Base-by-base conservation (phyloP, 441 rosid genomes). In the Croton laevigatus region DNA sequence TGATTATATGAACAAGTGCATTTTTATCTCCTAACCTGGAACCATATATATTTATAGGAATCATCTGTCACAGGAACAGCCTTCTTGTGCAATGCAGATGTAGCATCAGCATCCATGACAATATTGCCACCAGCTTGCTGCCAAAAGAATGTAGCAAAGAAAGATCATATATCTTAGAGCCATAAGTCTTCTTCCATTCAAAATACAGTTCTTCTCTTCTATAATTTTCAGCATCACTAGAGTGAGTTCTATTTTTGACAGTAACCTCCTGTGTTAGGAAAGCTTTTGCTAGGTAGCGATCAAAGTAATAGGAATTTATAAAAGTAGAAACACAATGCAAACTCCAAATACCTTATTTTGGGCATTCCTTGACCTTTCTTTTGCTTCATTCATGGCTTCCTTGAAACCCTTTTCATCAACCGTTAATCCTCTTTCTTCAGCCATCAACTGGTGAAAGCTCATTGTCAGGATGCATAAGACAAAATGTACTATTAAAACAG, bases 91-190 rank as follows among this genome's bases (percentile, higher is more conserved):
- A 95, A 74, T 27, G 86, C 76, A 74, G 95, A 86, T 34, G 98
- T 95, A 70, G 98, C 97, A 83, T 95, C 95, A 74, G 93, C 99
- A 85, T 90, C 94, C 98, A 96, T 88, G 71, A 81, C 84, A 75
- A 93, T 87, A 73, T 91, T 83, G 54, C 87, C 98, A 80, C 97
- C 96, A 83, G 82, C 85, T 91, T 89, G 96, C 99, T 92, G 86
- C 44, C 44, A 75, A 70, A 59, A 79, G 36, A 78, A 73, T 45
- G 73, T 70, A 68, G 14, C 12, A 72, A 36, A 67, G 68, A 59
- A 67, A 68, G 37, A 17, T 19, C 40, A 46, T 34, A 34, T 2
- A 45, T 57, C 59, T 67, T 34, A 58, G 42, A n/a, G 45, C 57
- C 12, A 60, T 13, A 42, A 67, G 42, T 22, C 11, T 54, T 71